Evolutionary conservation across 805 yeast species (phyloP), one percentile per base, ranked within the genome.

Genomic region (Metschnikowia santaceciliae): DNA sequence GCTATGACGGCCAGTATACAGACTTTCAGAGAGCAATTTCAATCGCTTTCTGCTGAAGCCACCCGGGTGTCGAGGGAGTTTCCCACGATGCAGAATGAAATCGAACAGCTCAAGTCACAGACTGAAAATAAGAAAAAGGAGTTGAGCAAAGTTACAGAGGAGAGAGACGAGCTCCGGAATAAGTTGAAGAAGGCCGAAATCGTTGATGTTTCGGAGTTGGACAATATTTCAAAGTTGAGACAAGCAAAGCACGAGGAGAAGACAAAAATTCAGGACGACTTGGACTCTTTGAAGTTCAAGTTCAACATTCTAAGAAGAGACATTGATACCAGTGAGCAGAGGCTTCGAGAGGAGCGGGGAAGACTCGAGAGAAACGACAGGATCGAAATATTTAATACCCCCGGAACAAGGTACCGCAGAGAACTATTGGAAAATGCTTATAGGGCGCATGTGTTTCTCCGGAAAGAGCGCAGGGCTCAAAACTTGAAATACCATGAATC

Each of bases 401-500:
- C 51, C 44, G 63, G 51, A 17, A 53, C 61, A 1, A 63, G 69
- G 23, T 61, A 70, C 37, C 53, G 64, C 20, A 65, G 63, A 23
- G 73, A 71, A 22, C 62, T 78, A 39, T 54, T 64, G 40, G 70
- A 66, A 15, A 77, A 81, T 7, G 72, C 83, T 2, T 68, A 63
- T 50, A 54, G 58, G 4, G 72, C 68, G 0, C 77, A 72, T 52
- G 52, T 62, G 26, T 59, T 69, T 14, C 62, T 86, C 7, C 50
- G 61, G n/a, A 49, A 45, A 42, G 55, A 56, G 40, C 71, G 85
- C 43, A 55, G 68, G 13, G 57, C 70, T 19, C 62, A 66, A 1
- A 62, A 64, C 5, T 71, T 83, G 46, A 61, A 66, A 43, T 80
- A 87, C 48, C 80, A 73, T 51, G 95, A 87, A 60, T 95, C 96